phyloP scores from a whole-genome alignment of 2,329 filamentous ascomycete genomes.

The Stylonectria norvegica region DNA sequence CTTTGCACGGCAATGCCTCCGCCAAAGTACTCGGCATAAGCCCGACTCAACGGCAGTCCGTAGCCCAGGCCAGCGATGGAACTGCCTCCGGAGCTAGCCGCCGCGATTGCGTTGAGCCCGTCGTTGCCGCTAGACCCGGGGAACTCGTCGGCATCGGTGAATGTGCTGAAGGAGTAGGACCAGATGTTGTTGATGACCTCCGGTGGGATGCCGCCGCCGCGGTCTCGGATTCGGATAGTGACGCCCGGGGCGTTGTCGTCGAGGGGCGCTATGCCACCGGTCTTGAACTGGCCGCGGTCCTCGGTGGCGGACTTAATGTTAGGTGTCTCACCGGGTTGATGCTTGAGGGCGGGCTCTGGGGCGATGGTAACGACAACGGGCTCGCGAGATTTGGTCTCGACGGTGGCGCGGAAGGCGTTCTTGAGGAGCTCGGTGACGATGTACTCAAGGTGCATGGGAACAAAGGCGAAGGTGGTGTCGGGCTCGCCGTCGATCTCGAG shows the following conservation, averaged over 20 bases:
- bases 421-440: slow-evolving; percentile 96
- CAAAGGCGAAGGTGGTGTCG: slow-evolving; percentile 84
- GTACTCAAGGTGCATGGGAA: slow-evolving; percentile 95
- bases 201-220: slow-evolving; percentile 88
- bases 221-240: slow-evolving; percentile 90
- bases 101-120: slow-evolving; percentile 72
- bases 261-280: slow-evolving; percentile 52
- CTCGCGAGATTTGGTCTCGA: slow-evolving; percentile 78
- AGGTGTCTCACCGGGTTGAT: slow-evolving; percentile 20
- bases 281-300: slow-evolving; percentile 37
- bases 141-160: slow-evolving; percentile 55
- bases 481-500: slow-evolving; percentile 81
- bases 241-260: slow-evolving; percentile 74
- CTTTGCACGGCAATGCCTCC: slow-evolving; percentile 95
- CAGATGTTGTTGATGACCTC: slow-evolving; percentile 84
- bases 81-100: slow-evolving; percentile 67
- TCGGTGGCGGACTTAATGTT: slow-evolving; percentile 35
- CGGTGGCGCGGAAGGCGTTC: slow-evolving; percentile 90
- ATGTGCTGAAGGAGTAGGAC: slow-evolving; percentile 97
- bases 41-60: slow-evolving; percentile 81
- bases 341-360: slow-evolving; percentile 51
- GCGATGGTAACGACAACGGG: slow-evolving; percentile 92
- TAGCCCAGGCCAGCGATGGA: slow-evolving; percentile 93
- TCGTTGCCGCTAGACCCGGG: slow-evolving; percentile 40
- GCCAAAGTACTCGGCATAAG: slow-evolving; percentile 97